Conservation (phyloP, 768 basidiomycete species). For the Leccinum fibrillosum region DNA sequence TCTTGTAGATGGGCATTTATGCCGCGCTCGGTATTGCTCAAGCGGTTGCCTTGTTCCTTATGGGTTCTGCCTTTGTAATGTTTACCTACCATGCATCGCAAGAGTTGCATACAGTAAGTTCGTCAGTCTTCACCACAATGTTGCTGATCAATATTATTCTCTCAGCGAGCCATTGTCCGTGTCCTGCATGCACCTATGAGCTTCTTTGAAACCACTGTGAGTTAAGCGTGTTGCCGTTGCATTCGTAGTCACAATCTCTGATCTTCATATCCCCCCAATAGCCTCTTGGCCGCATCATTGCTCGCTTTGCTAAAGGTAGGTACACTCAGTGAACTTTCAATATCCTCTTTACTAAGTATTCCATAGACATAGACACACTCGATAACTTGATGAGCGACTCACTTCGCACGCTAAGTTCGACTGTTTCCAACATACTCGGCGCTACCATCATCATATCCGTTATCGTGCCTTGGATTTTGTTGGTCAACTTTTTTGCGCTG, state of each 20-base stretch:
- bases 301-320: conserved; percentile 84
- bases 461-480: conserved; percentile 80
- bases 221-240: conserved; percentile 8
- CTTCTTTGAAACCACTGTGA: conserved; percentile 84
- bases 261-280: conserved; percentile 24
- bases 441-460: conserved; percentile 78
- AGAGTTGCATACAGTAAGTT: conserved; percentile 53
- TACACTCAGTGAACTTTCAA: conserved; percentile 14
- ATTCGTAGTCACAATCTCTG: not conserved
- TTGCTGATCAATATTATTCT: not conserved
- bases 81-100: conserved; percentile 79
- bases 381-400: conserved; percentile 77
- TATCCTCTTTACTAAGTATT: not conserved
- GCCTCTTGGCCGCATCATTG: conserved; percentile 86
- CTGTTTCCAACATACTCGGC: conserved; percentile 63
- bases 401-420: conserved; percentile 67
- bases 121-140: not conserved
- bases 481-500: conserved; percentile 61
- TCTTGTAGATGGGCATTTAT: conserved; percentile 72
- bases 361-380: conserved; percentile 68
- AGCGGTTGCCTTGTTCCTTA: conserved; percentile 63
- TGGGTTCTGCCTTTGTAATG: conserved; percentile 61
- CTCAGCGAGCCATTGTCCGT: conserved; percentile 56
- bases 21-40: conserved; percentile 69
- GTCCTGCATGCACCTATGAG: conserved; percentile 86